Evolutionary conservation across 345 rosid species (phyloP).

Genomic region (Pugionium cornutum): DNA sequence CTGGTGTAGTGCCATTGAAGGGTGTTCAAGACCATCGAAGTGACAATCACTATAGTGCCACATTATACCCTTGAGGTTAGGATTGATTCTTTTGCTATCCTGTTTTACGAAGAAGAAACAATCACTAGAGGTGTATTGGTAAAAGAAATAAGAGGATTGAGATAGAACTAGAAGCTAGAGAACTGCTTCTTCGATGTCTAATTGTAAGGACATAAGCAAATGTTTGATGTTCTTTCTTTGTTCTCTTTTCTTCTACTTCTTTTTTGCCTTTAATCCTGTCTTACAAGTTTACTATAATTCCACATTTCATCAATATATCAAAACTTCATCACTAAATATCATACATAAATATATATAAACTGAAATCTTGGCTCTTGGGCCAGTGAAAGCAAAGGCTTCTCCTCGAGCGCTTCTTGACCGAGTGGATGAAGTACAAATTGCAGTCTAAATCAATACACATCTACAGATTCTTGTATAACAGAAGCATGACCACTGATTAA

Average conservation of each 20-base stretch:
- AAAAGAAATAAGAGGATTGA: not conserved
- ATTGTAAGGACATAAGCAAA: constrained; percentile 10
- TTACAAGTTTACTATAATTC: too few relatives aligned
- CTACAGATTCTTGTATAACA: not conserved
- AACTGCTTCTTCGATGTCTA: constrained; percentile 7
- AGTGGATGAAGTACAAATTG: constrained; percentile 39
- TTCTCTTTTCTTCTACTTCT: not conserved
- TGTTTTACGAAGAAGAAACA: not conserved
- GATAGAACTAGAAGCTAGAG: constrained; percentile 9
- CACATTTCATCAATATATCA: not conserved
- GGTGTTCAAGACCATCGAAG: constrained; percentile 22
- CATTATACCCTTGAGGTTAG: not conserved
- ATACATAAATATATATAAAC: constrained; percentile 2
- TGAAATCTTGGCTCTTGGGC: constrained; percentile 54
- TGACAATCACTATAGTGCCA: not conserved
- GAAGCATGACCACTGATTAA: not conserved
- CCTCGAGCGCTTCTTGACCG: constrained; percentile 69
- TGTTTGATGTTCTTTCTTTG: not conserved
- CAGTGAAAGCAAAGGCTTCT: constrained; percentile 57
- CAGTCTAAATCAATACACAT: not conserved
- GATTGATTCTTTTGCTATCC: constrained; percentile 12
- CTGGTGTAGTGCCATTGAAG: not conserved
- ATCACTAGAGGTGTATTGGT: too few relatives aligned
- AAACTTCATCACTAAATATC: not conserved
- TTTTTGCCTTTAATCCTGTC: not conserved